Evolutionary conservation across 2,329 filamentous ascomycete species (phyloP).

Genomic region (Trichoderma simmonsii): DNA sequence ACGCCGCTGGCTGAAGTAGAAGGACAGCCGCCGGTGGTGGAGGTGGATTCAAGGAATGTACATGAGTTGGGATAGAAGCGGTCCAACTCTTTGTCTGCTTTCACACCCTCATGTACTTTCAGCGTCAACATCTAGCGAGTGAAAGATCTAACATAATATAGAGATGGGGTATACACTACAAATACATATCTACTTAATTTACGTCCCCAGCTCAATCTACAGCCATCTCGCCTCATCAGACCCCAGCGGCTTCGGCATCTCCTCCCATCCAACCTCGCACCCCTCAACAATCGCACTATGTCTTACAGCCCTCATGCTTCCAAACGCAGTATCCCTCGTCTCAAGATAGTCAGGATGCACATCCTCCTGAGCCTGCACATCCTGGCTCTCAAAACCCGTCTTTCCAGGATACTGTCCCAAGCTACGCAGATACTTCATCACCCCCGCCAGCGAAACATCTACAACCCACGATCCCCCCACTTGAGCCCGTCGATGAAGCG

Average conservation of each 20-base stretch:
- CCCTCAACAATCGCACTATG: conserved; percentile 49
- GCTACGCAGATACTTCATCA: conserved; percentile 54
- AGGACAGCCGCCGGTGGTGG: background rate
- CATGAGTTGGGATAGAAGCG: background rate
- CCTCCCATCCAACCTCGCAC: conserved; percentile 45
- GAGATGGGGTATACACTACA: background rate
- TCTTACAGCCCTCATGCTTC: conserved; percentile 44
- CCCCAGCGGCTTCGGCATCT: conserved; percentile 49
- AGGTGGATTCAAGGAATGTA: background rate
- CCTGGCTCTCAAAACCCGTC: conserved; percentile 42
- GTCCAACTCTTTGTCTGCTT: background rate
- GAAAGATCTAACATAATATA: background rate
- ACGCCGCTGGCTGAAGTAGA: background rate
- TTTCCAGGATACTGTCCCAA: conserved; percentile 48
- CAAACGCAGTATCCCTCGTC: conserved; percentile 43
- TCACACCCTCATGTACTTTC: background rate
- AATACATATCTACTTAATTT: background rate
- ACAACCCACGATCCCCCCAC: conserved; percentile 42
- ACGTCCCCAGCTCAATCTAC: background rate
- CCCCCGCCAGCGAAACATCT: conserved; percentile 53
- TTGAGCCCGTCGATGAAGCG: conserved; percentile 44
- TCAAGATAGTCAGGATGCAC: conserved; percentile 41
- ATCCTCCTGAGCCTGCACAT: conserved; percentile 28
- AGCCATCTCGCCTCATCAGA: conserved; percentile 44
- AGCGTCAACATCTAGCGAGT: background rate